Evolutionary conservation across 257 asterid species (phyloP).

Genomic region (Eustoma russellianum): DNA sequence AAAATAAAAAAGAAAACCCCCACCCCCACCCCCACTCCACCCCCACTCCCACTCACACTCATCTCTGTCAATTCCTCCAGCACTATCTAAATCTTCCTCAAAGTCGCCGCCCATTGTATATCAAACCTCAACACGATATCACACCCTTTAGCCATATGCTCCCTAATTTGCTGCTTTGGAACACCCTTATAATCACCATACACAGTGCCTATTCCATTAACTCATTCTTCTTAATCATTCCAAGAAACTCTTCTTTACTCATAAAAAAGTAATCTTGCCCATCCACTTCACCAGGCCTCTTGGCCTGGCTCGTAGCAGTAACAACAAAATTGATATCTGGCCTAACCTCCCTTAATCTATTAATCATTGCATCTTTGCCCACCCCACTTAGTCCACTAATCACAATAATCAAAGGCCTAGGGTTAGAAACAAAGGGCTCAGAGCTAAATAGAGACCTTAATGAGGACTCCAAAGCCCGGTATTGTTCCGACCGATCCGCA

Average conservation of each 20-base stretch:
- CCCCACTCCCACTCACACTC: too few relatives aligned
- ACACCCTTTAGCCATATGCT: slow-evolving; percentile 64
- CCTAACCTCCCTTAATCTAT: slow-evolving; percentile 60
- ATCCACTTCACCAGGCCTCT: slow-evolving; percentile 61
- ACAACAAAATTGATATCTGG: slow-evolving; percentile 77
- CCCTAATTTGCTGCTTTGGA: slow-evolving; percentile 83
- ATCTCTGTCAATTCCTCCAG: too few relatives aligned
- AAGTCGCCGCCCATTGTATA: slow-evolving; percentile 72
- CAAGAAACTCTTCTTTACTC: slow-evolving; percentile 62
- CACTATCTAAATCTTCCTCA: slow-evolving; percentile 56
- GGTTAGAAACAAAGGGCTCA: slow-evolving; percentile 51
- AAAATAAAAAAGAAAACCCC: too few relatives aligned
- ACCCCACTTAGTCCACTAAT: slow-evolving; percentile 96
- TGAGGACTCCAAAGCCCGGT: slow-evolving; percentile 73
- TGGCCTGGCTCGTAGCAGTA: slow-evolving; percentile 69
- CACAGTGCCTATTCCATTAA: slow-evolving; percentile 88
- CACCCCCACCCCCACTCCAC: too few relatives aligned
- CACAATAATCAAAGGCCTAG: slow-evolving; percentile 70
- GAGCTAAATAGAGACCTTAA: slow-evolving; percentile 64
- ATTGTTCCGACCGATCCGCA: slow-evolving; percentile 49
- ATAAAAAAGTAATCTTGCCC: slow-evolving; percentile 77
- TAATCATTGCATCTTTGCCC: slow-evolving; percentile 86
- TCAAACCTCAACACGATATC: slow-evolving; percentile 90
- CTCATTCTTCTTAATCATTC: slow-evolving; percentile 66
- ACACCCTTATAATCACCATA: slow-evolving; percentile 87